Conservation (phyloP, 345 rosid genomes). For the Laguncularia racemosa region DNA sequence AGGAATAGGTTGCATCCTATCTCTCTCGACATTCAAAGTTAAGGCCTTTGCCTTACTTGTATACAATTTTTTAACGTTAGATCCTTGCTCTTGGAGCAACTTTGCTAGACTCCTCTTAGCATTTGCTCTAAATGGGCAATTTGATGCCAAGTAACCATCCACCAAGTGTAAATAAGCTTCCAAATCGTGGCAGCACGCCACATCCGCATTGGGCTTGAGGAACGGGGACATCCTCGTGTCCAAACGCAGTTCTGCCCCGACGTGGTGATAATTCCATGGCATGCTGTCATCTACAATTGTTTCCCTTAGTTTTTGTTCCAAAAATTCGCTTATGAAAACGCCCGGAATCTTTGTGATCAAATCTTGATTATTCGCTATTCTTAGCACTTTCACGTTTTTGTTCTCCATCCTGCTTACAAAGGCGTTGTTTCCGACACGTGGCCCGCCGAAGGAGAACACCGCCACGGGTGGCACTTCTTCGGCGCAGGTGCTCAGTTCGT, state of each 20-base stretch:
- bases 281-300: neutral
- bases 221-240: constrained; percentile 70
- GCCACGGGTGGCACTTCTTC: constrained; percentile 42
- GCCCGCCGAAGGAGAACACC: constrained; percentile 86
- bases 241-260: constrained; percentile 51
- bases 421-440: constrained; percentile 68
- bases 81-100: constrained; percentile 63
- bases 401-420: constrained; percentile 32
- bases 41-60: constrained; percentile 56
- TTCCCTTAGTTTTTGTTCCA: constrained; percentile 26
- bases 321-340: constrained; percentile 26
- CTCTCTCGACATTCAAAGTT: constrained; percentile 38
- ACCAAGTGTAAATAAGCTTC: constrained; percentile 79
- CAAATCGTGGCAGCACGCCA: constrained; percentile 83
- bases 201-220: constrained; percentile 47
- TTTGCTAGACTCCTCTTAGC: constrained; percentile 84
- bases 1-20: constrained; percentile 15
- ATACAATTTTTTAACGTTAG: constrained; percentile 76
- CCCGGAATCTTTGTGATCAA: constrained; percentile 80
- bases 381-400: constrained; percentile 52
- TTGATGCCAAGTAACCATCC: constrained; percentile 65
- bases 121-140: constrained; percentile 79
- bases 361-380: constrained; percentile 81
- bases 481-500: constrained; percentile 46
- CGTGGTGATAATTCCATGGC: constrained; percentile 42